A percentile compares a stretch with the other conserved stretches of the same genome.
phyloP scores from a whole-genome alignment of 768 basidiomycete species.

The Lentinula sp. region DNA sequence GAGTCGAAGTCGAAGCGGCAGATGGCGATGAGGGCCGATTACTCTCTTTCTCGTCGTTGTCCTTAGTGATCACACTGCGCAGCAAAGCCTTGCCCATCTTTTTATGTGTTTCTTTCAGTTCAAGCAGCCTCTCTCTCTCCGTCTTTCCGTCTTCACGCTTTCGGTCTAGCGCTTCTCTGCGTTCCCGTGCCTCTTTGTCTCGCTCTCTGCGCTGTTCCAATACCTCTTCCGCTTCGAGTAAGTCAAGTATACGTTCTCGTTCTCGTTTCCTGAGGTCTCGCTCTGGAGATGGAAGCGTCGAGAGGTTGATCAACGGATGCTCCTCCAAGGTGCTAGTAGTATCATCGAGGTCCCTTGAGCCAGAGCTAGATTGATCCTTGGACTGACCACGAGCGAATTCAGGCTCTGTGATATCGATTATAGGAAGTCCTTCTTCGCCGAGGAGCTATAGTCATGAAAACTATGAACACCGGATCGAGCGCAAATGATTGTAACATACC shows the following conservation, averaged over 20 bases:
- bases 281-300: constrained; percentile 37
- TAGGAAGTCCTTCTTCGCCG: constrained; percentile 75
- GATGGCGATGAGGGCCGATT: constrained; percentile 7
- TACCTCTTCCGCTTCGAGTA: constrained; percentile 67
- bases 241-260: constrained; percentile 58
- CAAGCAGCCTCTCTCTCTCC: constrained; percentile 32
- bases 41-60: constrained; percentile 22
- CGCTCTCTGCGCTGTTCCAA: constrained; percentile 35
- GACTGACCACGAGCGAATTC: constrained; percentile 14
- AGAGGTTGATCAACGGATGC: constrained; percentile 39
- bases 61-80: constrained; percentile 33
- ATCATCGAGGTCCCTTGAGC: neutral
- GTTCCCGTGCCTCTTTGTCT: constrained; percentile 31
- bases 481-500: neutral
- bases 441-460: constrained; percentile 39
- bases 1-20: constrained; percentile 1
- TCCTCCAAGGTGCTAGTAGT: constrained; percentile 25
- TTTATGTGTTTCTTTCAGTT: constrained; percentile 55
- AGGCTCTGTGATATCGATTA: constrained; percentile 72
- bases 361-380: neutral
- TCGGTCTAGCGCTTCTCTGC: constrained; percentile 42
- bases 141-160: constrained; percentile 32
- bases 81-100: constrained; percentile 74
- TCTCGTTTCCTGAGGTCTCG: constrained; percentile 48
- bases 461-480: neutral